Evolutionary conservation across 2,329 filamentous ascomycete genomes (phyloP).

Genomic region (Pyrenochaeta sp.): DNA sequence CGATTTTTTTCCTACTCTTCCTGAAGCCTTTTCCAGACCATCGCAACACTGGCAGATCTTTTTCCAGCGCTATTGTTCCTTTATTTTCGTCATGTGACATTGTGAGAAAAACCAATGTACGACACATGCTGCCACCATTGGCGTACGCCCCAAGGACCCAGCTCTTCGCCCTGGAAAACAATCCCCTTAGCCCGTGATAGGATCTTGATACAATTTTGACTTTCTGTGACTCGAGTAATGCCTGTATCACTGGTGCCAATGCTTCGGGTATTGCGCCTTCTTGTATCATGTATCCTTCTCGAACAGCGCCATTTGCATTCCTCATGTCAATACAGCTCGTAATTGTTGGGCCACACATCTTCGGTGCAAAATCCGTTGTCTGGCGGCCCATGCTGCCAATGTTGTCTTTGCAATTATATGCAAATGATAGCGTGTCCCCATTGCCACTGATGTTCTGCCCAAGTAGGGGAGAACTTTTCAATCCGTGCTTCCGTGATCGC

Average conservation of each 20-base stretch:
- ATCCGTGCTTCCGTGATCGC: conserved; percentile 53
- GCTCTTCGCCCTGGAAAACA: conserved; percentile 60
- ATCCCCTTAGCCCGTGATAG: conserved; percentile 54
- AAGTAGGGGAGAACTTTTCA: conserved; percentile 64
- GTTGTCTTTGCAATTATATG: conserved; percentile 66
- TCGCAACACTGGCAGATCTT: conserved; percentile 66
- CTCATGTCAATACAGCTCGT: conserved; percentile 69
- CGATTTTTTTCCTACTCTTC: conserved; percentile 62
- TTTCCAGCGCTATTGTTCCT: conserved; percentile 64
- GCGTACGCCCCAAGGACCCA: conserved; percentile 67
- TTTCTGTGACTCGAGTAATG: conserved; percentile 63
- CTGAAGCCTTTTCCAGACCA: conserved; percentile 67
- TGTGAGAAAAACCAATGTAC: conserved; percentile 69
- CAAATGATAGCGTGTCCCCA: conserved; percentile 71
- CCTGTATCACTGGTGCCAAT: conserved; percentile 63
- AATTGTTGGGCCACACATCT: conserved; percentile 68
- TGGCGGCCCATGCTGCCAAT: conserved; percentile 65
- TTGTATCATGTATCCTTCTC: conserved; percentile 70
- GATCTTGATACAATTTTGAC: conserved; percentile 53
- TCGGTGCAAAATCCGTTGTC: conserved; percentile 55
- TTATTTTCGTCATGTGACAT: conserved; percentile 73
- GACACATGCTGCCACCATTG: conserved; percentile 63
- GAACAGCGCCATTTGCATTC: conserved; percentile 51
- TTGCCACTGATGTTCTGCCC: conserved; percentile 64
- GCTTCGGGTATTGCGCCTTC: conserved; percentile 68